Evolutionary conservation across 257 asterid genomes (phyloP).

Genomic region (Vinca minor): DNA sequence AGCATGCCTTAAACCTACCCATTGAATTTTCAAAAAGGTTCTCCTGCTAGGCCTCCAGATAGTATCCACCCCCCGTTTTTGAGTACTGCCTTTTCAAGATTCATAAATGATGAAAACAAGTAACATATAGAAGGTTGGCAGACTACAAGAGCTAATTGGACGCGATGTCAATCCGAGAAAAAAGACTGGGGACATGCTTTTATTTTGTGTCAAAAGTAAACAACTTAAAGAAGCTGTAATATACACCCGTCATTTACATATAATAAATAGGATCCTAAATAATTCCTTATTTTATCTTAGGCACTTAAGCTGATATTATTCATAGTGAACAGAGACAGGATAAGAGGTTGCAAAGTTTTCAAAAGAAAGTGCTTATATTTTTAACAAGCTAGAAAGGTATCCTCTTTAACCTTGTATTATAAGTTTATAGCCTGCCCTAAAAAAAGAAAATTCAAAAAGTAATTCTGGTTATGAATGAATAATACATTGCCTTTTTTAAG

Average conservation of each 20-base stretch:
- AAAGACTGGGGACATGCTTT: background rate
- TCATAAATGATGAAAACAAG: background rate
- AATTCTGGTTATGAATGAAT: background rate
- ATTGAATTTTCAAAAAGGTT: background rate
- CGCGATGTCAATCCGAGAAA: no score
- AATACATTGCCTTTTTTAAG: background rate
- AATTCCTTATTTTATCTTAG: background rate
- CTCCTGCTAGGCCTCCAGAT: no score
- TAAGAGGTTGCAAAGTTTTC: background rate
- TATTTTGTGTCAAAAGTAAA: no score
- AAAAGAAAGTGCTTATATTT: no score
- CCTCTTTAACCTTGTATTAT: no score
- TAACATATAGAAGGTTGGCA: background rate
- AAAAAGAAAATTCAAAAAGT: background rate
- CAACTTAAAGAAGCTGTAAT: background rate
- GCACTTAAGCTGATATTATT: no score
- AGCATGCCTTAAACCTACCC: background rate
- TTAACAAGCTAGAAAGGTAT: no score
- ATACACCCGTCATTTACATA: background rate
- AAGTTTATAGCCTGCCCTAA: no score
- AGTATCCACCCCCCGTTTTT: background rate
- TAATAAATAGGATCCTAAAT: no score
- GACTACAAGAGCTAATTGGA: background rate
- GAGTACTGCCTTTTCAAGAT: background rate
- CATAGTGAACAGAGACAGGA: background rate